These are phyloP conservation scores for Phlegmacium glaucopus DNA, from an alignment of 768 basidiomycete species.

Conservation along the genomic window DNA sequence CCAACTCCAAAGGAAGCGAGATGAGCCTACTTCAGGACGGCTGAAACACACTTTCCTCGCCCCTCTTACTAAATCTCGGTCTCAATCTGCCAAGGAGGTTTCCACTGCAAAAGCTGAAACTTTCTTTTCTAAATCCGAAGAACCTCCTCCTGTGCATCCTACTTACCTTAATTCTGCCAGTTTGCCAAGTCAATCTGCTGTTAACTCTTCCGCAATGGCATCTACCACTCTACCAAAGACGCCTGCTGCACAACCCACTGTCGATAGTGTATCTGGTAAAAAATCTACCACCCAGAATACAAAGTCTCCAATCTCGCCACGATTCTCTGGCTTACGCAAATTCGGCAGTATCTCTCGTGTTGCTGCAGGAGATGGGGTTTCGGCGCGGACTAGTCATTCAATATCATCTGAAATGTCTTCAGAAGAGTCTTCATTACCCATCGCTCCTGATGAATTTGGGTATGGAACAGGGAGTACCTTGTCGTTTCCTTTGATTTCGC, in stretches of 20 bases:
- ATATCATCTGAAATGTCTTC: conserved; percentile 60
- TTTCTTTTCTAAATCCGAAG: neutral
- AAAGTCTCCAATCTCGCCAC: conserved; percentile 43
- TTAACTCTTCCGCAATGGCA: neutral
- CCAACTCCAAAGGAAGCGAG: conserved; percentile 22
- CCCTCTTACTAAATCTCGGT: conserved; percentile 26
- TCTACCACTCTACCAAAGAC: neutral
- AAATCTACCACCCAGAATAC: conserved; percentile 34
- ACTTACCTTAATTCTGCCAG: conserved; percentile 12
- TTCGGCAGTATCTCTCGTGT: conserved; percentile 40
- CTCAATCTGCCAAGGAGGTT: conserved; percentile 21
- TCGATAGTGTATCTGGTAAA: conserved; percentile 34
- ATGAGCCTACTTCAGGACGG: conserved; percentile 23
- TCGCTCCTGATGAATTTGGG: conserved; percentile 45
- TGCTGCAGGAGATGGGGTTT: conserved; percentile 23
- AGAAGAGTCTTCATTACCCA: conserved; percentile 61
- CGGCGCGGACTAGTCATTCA: conserved; percentile 56
- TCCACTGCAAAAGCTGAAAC: conserved; percentile 9
- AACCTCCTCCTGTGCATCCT: conserved; percentile 4
- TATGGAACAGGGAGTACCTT: conserved; percentile 26
- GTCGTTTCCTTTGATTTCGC: conserved; percentile 46
- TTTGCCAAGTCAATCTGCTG: conserved; percentile 4
- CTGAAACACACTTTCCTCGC: conserved; percentile 33
- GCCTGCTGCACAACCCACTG: neutral
- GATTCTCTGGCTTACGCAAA: conserved; percentile 48